Evolutionary conservation across 352 stramenopile species (phyloP), one percentile per base, ranked within the genome.

Genomic region (Blastocystis sp.): DNA sequence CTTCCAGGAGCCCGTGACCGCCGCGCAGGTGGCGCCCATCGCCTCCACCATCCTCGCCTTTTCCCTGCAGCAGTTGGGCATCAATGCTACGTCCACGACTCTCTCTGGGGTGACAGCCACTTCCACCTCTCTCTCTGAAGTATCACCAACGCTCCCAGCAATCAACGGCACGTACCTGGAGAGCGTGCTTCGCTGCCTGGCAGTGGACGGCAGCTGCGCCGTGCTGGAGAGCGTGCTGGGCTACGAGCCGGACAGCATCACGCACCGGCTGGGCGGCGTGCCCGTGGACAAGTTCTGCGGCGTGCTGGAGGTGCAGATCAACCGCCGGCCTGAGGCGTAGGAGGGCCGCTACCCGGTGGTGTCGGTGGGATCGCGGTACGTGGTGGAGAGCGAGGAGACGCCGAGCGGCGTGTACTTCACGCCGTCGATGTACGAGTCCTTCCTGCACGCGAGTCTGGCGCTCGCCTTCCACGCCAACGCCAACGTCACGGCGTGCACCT

Each of bases 131-230:
- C n/a, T n/a, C n/a, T n/a, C n/a, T n/a, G n/a, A n/a, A n/a, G 24
- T 3, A n/a, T n/a, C n/a, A 21, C 66, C 66, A 34, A 9, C 21
- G 0, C 40, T 21, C 11, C 34, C 38, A 4, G 14, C 42, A 10
- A 43, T 84, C n/a, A 84, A 84, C 45, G 59, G n/a, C 2, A 69
- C 60, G 21, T 84, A 84, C 45, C 48, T 84, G 24, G 17, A 84
- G 10, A 24, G 24, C 11, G n/a, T 84, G 54, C 48, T 84, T 1
- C 4, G 28, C 21, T 84, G 74, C 48, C 42, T 84, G 19, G 52
- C 45, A 11, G 6, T 28, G 9, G 45, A 84, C 66, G 74, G 74
- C 24, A 10, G 9, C 7, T 84, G 74, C 61, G 60, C 19, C 28
- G 40, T 84, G 19, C 34, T 84, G 9, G 74, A 84, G 48, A 21